Base-by-base conservation (phyloP, 495 filamentous ascomycete species). In the Neurospora sublineolata region DNA sequence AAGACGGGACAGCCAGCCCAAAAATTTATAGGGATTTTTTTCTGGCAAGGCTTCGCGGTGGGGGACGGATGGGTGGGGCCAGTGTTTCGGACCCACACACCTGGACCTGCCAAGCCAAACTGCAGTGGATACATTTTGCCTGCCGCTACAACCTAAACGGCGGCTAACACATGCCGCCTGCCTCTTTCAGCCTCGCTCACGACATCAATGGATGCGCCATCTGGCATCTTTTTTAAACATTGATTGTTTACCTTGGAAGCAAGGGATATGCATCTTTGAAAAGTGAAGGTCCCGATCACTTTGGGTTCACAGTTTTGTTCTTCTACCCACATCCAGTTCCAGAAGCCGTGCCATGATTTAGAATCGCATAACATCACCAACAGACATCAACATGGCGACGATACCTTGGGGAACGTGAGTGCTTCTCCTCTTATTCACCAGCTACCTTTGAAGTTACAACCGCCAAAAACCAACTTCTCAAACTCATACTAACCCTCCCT, bases 331-430 rank as follows among this genome's bases (percentile, higher is more conserved):
- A 10, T 30, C 20, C 67, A 36, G 2, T 3, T 69, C 8, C 3
- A 44, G 38, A 67, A 14, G 39, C 23, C 10, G 14, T 39, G 30
- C 36, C 67, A 23, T 41, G 67, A 37, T 72, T 20, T 10, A 18
- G 12, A 18, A 64, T 64, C 12, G 4, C 14, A 36, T 64, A 33
- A 33, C 52, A 64, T 64, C 27, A 72, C 64, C 70, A 73, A 64
- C 41, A 71, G 11, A 60, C 12, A 60, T 30, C 23, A 80, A 42
- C 64, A 83, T 82, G 80, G 78, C 74, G 46, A 33, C 52, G 69
- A 79, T 85, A 72, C 73, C 82, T 39, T 86, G 84, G 84, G 82
- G 83, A 68, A 84, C 79, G 84, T 86, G 76, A 83, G 84, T 81
- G 67, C 68, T 70, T 60, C 67, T 37, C n/a, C n/a, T 33, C 36